phyloP scores from a whole-genome alignment of 2,329 filamentous ascomycete genomes.

The Pseudodiploospora longispora region DNA sequence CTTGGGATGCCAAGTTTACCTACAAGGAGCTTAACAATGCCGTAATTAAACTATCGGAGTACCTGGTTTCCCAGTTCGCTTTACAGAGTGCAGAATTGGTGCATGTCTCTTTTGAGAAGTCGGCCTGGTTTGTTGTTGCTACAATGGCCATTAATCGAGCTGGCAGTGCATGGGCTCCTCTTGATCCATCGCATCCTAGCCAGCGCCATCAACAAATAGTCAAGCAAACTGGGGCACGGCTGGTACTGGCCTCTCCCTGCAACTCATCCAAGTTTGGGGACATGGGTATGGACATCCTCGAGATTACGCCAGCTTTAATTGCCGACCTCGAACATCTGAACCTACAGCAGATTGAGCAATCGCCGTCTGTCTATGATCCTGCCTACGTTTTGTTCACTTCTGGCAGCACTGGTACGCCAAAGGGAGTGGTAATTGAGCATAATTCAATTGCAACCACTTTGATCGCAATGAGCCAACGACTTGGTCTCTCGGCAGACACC shows the following conservation, averaged over 20 bases:
- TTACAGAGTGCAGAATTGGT: slow-evolving; percentile 11
- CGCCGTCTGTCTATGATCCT: neutral
- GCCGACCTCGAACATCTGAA: neutral
- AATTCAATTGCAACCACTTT: neutral
- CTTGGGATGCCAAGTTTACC: slow-evolving; percentile 37
- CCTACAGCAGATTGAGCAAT: neutral
- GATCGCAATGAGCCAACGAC: neutral
- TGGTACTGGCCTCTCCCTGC: slow-evolving; percentile 1
- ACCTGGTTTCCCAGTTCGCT: slow-evolving; percentile 7
- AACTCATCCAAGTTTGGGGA: neutral
- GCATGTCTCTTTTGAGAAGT: slow-evolving; percentile 29
- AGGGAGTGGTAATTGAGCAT: slow-evolving; percentile 3
- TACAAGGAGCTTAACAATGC: slow-evolving; percentile 26
- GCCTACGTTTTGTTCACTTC: slow-evolving; percentile 5
- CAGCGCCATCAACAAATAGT: slow-evolving; percentile 2
- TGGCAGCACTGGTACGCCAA: slow-evolving; percentile 1
- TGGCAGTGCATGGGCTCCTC: slow-evolving; percentile 10
- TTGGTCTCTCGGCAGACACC: neutral
- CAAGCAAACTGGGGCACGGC: neutral
- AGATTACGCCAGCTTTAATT: neutral
- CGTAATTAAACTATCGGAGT: neutral
- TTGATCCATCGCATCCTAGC: slow-evolving; percentile 7
- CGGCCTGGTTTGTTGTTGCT: slow-evolving; percentile 16
- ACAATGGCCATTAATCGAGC: slow-evolving; percentile 4
- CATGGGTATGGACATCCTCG: neutral